Conservation (phyloP, 305 asterid species). For the Plantago coronopus region DNA sequence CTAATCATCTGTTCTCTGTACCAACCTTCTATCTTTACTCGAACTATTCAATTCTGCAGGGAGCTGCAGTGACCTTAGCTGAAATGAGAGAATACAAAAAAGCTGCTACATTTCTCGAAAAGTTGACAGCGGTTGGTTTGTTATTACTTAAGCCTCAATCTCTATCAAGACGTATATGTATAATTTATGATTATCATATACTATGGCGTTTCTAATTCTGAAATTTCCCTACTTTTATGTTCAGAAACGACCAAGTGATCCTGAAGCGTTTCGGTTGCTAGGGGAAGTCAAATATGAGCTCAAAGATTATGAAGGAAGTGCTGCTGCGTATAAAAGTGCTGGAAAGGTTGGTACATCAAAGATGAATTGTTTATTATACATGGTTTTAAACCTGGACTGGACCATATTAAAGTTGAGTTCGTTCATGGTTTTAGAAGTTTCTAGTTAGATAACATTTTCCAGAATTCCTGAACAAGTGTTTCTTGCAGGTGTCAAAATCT, state of each 20-base stretch:
- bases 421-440: too few relatives aligned
- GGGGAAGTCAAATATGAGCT: conserved; percentile 88
- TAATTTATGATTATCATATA: conserved; percentile 11
- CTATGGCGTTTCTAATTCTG: conserved; percentile 19
- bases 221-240: conserved; percentile 23
- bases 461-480: conserved; percentile 20
- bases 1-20: conserved; percentile 6
- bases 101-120: conserved; percentile 65
- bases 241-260: conserved; percentile 70
- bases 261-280: conserved; percentile 82
- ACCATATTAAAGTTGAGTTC: too few relatives aligned
- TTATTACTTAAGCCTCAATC: conserved; percentile 21
- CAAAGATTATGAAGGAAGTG: conserved; percentile 82
- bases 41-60: conserved; percentile 38
- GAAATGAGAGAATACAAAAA: conserved; percentile 73
- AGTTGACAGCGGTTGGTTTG: conserved; percentile 79
- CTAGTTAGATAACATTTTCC: neutral
- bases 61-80: conserved; percentile 82
- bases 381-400: too few relatives aligned
- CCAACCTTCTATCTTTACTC: conserved; percentile 19
- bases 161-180: neutral
- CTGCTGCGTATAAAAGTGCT: conserved; percentile 66
- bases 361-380: conserved; percentile 17
- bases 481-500: conserved; percentile 56
- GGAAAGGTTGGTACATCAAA: conserved; percentile 47